Base-by-base conservation (phyloP, 2,329 filamentous ascomycete genomes). In the Exophiala sp. region DNA sequence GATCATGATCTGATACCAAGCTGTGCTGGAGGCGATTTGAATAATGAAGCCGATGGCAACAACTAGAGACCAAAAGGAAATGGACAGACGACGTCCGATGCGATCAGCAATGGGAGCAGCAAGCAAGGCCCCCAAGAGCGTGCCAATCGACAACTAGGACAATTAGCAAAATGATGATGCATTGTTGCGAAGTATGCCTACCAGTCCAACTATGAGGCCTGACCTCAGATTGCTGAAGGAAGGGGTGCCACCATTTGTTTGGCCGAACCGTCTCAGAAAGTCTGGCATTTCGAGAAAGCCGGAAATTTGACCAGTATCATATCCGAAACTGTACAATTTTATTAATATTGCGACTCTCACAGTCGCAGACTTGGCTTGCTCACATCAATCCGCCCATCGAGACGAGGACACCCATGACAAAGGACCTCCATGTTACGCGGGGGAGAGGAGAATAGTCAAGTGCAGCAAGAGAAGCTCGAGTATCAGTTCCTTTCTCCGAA, bases 41-140 rank as follows among this genome's bases (percentile, higher is more conserved):
- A 76, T 61, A 5, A 74, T 70, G 38, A 75, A 59, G 3, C 73
- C 74, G 18, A 72, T 62, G 11, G 65, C 66, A 16, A 74, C 66
- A 18, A 76, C 64, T 6, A 66, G 33, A 39, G 65, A 69, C 72
- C 73, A 75, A n/a, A 62, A 50, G 32, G 62, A 68, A 41, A 75
- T 70, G 2, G 70, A 74, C 65, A 68, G 69, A 55, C 72, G 72
- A 3, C 73, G 69, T 9, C 73, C 73, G 24, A 74, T 63, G 1
- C 66, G 66, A 63, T 77, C 73, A 9, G 75, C 72, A 16, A 76
- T 66, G 18, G 74, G 74, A 42, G 73, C 75, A 49, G 73, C 72
- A 16, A 68, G 59, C 29, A 74, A 59, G n/a, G 72, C 71, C 11
- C 72, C 73, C 1, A 74, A 67, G 39, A 75, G 57, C 1, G 73